Evolutionary conservation across 2,329 filamentous ascomycete genomes (phyloP), one percentile per base, ranked within the genome.

Genomic region (Clarireedia paspali): DNA sequence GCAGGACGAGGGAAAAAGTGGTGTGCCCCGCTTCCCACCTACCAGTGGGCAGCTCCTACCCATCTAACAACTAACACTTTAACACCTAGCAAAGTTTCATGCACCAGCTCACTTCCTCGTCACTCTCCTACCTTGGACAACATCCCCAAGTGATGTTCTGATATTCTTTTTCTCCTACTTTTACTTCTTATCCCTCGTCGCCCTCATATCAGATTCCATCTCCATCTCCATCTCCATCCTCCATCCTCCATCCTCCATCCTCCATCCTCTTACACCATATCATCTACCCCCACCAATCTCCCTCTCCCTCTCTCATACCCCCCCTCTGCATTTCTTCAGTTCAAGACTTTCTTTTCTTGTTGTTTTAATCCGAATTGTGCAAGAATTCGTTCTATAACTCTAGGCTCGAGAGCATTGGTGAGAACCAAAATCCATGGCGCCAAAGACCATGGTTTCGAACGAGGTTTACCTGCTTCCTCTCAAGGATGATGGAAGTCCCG

Each of bases 401-500:
- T 30, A 30, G 10, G 12, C 30, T 34, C 30, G 10, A 45, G 40
- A 47, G 39, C 39, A 23, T 46, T 44, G 36, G 38, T 51, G 56
- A 5, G 9, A 30, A 24, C 26, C 34, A 42, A 47, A 45, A 36
- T 49, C 51, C 50, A 84, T 85, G 81, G 75, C 77, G 66, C 80
- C 81, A 59, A 74, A 74, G 72, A 85, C 77, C 60, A 83, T 85
- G 74, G 78, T 78, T 65, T 83, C 82, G 65, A 82, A 76, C 70
- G 81, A 89, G 72, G 84, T 96, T 62, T 95, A 96, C 75, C 76
- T 95, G 67, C 81, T 99, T 61, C 89, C 89, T 62, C 82, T 99
- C 72, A 94, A 90, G 70, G 92, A 99, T 73, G 82, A 92, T 73
- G 94, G 95, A 66, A 91, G 90, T 63, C 94, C 95, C 38, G 85